These are phyloP conservation scores for Colletotrichum somersetense DNA, from an alignment of 2,329 filamentous ascomycete genomes.

Conservation along the genomic window DNA sequence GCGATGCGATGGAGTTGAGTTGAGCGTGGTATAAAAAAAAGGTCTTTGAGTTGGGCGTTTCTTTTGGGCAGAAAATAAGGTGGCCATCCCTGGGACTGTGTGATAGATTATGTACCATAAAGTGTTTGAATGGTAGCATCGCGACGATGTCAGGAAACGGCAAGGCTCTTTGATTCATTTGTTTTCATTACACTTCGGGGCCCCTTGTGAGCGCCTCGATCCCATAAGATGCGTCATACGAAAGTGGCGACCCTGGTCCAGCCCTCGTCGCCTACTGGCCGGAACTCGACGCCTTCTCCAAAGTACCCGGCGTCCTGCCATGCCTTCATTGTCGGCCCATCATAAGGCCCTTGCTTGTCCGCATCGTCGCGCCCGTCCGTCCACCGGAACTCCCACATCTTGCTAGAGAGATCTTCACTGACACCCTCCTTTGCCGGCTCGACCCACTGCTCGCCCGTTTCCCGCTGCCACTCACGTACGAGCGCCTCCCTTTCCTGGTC, in stretches of 20 bases:
- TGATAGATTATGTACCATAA: slow-evolving; percentile 43
- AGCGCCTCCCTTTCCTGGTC: slow-evolving; percentile 88
- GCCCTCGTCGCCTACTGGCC: slow-evolving; percentile 66
- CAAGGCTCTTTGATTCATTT: slow-evolving; percentile 33
- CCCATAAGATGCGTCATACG: slow-evolving; percentile 44
- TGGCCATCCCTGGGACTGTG: slow-evolving; percentile 34
- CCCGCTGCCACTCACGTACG: slow-evolving; percentile 83
- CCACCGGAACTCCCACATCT: slow-evolving; percentile 94
- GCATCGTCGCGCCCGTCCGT: slow-evolving; percentile 86
- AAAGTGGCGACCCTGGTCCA: slow-evolving; percentile 68
- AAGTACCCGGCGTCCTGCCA: slow-evolving; percentile 97
- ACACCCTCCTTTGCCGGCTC: slow-evolving; percentile 56
- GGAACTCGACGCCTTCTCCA: slow-evolving; percentile 87
- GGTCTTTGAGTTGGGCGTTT: slow-evolving; percentile 39
- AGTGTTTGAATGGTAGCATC: slow-evolving; percentile 34
- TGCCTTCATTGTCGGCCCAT: slow-evolving; percentile 85
- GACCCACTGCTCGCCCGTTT: slow-evolving; percentile 89
- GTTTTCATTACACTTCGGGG: background rate
- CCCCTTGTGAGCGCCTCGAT: background rate
- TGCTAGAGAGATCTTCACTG: slow-evolving; percentile 46
- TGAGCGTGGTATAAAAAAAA: slow-evolving; percentile 45
- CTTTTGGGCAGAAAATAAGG: slow-evolving; percentile 39
- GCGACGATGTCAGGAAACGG: slow-evolving; percentile 35
- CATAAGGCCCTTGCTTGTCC: slow-evolving; percentile 87
- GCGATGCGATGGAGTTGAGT: slow-evolving; percentile 63